Conservation (phyloP, 2,329 filamentous ascomycete species). For the Colletotrichum neosansevieriae region DNA sequence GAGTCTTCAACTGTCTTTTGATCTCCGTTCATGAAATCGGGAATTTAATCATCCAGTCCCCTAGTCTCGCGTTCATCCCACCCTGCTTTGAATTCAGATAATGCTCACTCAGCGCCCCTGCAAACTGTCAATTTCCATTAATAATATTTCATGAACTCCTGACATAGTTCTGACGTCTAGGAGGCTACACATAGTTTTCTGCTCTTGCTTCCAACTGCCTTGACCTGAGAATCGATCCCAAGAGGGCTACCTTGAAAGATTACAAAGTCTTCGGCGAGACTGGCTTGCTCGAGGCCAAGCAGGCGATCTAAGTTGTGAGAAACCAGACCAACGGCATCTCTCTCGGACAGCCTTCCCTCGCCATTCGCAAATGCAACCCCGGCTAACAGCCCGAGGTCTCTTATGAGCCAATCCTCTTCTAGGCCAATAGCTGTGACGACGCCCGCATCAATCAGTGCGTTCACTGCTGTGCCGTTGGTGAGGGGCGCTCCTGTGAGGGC, state of each 20-base stretch:
- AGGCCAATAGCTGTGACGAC: conserved; percentile 70
- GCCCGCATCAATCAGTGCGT: conserved; percentile 68
- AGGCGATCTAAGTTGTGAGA: conserved; percentile 68
- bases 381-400: conserved; percentile 70
- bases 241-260: conserved; percentile 74
- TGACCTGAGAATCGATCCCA: conserved; percentile 67
- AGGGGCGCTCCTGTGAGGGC: conserved; percentile 73
- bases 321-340: conserved; percentile 67
- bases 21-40: too few species aligned
- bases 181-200: conserved; percentile 38
- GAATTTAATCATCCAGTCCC: too few species aligned
- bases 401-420: conserved; percentile 71
- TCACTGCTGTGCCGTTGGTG: conserved; percentile 72
- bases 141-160: too few species aligned
- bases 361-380: conserved; percentile 71
- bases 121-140: too few species aligned
- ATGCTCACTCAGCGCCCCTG: too few species aligned
- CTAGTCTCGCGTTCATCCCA: too few species aligned
- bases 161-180: too few species aligned
- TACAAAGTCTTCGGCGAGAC: conserved; percentile 63
- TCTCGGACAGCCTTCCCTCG: conserved; percentile 64
- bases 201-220: conserved; percentile 61
- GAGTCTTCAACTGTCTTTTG: too few species aligned
- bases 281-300: conserved; percentile 57
- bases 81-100: too few species aligned